Percentiles rank a stretch among this genome's conserved stretches.
Conservation (phyloP, 768 basidiomycete species). For the Boletus rubropictus region DNA sequence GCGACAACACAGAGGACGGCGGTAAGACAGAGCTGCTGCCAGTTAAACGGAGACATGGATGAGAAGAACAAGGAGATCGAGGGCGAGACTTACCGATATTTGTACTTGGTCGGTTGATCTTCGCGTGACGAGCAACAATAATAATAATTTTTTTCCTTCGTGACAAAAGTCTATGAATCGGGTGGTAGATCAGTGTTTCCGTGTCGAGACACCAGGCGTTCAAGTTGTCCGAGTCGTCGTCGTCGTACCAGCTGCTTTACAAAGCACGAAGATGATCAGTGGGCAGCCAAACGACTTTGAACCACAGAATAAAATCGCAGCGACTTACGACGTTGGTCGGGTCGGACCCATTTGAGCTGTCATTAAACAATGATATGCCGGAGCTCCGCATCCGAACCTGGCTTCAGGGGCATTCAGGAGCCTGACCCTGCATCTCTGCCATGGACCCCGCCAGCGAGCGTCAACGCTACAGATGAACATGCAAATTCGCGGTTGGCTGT, state of each 20-base stretch:
- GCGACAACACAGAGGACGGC: constrained; percentile 9
- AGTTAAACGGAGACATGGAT: constrained; percentile 1
- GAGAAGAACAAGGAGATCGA: background rate
- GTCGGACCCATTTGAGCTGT: background rate
- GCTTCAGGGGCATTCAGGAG: too few species aligned
- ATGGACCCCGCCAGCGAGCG: too few species aligned
- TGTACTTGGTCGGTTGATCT: background rate
- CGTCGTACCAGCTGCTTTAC: background rate
- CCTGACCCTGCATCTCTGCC: too few species aligned
- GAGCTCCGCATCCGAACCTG: background rate
- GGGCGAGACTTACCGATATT: background rate
- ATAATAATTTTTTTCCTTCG: background rate
- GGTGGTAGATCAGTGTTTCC: background rate
- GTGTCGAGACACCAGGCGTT: background rate
- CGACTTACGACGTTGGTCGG: too few species aligned
- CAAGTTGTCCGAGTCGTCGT: background rate
- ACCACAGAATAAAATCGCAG: too few species aligned
- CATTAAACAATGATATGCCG: too few species aligned
- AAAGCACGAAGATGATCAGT: too few species aligned
- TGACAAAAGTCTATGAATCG: background rate
- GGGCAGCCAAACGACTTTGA: too few species aligned
- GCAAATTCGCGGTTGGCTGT: constrained; percentile 2
- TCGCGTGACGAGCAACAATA: background rate
- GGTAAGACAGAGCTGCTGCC: constrained; percentile 11
- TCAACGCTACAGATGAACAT: too few species aligned